A percentile compares a stretch with the other conserved stretches of the same genome.
Evolutionary conservation across 139 green algal genomes (phyloP).

Genomic region (Auxenochlorella pyrenoidosa): DNA sequence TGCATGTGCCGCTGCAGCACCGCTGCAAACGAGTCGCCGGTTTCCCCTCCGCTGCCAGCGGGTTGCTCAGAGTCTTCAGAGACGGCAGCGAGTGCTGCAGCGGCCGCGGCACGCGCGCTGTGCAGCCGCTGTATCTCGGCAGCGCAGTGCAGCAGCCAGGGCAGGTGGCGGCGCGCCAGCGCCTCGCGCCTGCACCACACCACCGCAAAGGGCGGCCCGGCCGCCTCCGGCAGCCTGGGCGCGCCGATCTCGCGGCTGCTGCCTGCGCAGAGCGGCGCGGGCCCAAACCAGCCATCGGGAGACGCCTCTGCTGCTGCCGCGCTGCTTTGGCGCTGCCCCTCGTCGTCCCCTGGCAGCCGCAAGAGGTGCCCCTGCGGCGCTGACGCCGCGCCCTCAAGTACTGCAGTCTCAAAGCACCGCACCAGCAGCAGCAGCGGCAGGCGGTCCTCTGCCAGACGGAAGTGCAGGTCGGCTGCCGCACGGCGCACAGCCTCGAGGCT

Average conservation of each 20-base stretch:
- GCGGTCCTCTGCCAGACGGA: not conserved
- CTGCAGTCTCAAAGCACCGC: conserved; percentile 38
- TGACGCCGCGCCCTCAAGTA: conserved; percentile 37
- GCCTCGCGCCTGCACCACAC: conserved; percentile 29
- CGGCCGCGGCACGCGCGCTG: not conserved
- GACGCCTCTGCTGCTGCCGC: not conserved
- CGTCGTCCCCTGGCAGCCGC: not conserved
- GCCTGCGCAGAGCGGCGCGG: not conserved
- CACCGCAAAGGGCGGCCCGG: not conserved
- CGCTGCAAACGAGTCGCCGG: not conserved
- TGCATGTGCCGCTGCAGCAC: conserved; percentile 25
- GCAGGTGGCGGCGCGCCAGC: conserved; percentile 13
- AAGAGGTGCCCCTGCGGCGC: not conserved
- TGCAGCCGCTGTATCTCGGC: conserved; percentile 12
- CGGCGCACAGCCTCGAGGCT: not conserved
- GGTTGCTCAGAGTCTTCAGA: not conserved
- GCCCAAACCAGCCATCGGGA: not conserved
- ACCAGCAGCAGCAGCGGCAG: conserved; percentile 31
- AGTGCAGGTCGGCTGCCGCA: conserved; percentile 25
- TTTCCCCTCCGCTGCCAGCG: not conserved
- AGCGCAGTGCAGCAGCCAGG: conserved; percentile 46
- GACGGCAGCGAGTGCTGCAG: not conserved
- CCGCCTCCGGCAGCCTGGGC: not conserved
- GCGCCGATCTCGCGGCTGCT: not conserved
- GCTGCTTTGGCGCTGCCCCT: not conserved